These are phyloP conservation scores for Golovinomyces cichoracearum DNA, from an alignment of 2,329 filamentous ascomycete species.

Conservation along the genomic window DNA sequence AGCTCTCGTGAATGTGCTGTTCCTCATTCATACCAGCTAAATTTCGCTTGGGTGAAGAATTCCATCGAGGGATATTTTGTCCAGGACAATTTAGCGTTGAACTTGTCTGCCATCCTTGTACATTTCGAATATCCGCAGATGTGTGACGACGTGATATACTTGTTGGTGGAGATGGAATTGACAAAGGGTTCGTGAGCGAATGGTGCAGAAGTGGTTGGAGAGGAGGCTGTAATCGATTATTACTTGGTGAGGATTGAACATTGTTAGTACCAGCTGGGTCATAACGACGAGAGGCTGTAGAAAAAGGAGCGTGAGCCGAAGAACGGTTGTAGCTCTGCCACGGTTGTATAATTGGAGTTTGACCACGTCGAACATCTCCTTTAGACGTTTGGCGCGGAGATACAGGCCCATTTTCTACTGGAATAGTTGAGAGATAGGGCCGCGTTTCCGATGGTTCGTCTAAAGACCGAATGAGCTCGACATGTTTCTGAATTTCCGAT, in stretches of 20 bases:
- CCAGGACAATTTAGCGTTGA: conserved; percentile 43
- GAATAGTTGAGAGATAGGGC: conserved; percentile 34
- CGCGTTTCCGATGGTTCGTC: conserved; percentile 44
- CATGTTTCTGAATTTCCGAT: conserved; percentile 33
- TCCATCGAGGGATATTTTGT: conserved; percentile 34
- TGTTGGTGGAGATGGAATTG: conserved; percentile 29
- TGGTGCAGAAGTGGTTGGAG: conserved; percentile 37
- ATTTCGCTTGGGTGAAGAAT: conserved; percentile 32
- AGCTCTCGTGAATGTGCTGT: conserved; percentile 33
- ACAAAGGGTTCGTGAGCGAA: conserved; percentile 29
- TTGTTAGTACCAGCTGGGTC: conserved; percentile 54
- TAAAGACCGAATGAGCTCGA: conserved; percentile 27
- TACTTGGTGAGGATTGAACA: conserved; percentile 44
- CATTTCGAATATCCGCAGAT: conserved; percentile 66
- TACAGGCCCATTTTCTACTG: conserved; percentile 48
- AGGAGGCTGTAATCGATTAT: conserved; percentile 39
- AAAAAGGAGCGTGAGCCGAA: conserved; percentile 56
- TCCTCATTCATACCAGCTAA: conserved; percentile 19
- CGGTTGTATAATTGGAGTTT: conserved; percentile 29
- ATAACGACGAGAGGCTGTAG: conserved; percentile 50
- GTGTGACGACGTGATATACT: conserved; percentile 69
- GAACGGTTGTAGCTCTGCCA: conserved; percentile 36
- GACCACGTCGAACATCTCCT: conserved; percentile 50
- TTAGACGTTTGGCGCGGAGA: conserved; percentile 71
- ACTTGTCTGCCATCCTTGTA: conserved; percentile 47